These are phyloP conservation scores for Furcasterigmium furcatum DNA, from an alignment of 2,329 filamentous ascomycete species.

Conservation along the genomic window DNA sequence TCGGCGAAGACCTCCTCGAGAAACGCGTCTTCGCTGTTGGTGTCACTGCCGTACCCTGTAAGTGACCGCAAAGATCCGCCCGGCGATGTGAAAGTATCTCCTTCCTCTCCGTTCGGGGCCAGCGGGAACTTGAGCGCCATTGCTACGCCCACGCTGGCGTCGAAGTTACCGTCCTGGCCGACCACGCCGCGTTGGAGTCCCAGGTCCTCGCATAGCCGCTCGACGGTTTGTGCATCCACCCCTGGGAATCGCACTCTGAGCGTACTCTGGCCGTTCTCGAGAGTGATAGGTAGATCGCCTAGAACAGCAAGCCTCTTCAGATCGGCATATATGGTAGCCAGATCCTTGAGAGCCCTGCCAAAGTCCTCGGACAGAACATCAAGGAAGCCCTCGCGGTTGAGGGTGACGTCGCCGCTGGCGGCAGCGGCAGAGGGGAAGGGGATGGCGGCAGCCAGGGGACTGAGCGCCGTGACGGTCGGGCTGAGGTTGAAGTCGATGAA, in stretches of 20 bases:
- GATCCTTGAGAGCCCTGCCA: conserved; percentile 77
- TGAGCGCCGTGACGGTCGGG: conserved; percentile 86
- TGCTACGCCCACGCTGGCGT: conserved; percentile 61
- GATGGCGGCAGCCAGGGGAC: conserved; percentile 60
- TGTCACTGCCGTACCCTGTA: conserved; percentile 17
- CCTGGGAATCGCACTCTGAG: conserved; percentile 87
- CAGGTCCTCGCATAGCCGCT: conserved; percentile 80
- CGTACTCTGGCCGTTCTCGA: conserved; percentile 59
- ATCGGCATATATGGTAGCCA: conserved; percentile 76
- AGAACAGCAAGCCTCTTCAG: conserved; percentile 72
- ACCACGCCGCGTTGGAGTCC: conserved; percentile 79
- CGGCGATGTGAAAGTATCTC: conserved; percentile 35
- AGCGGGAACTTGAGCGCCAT: conserved; percentile 84
- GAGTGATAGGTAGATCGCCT: conserved; percentile 78
- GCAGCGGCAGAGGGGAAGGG: conserved; percentile 43
- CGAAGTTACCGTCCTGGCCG: conserved; percentile 73
- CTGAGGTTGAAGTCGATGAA: conserved; percentile 86
- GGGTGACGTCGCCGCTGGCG: conserved; percentile 31
- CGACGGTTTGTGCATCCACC: conserved; percentile 79
- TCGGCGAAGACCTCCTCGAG: conserved; percentile 33
- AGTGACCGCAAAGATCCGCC: conserved; percentile 45
- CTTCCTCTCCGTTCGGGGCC: conserved; percentile 52
- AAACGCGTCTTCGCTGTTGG: conserved; percentile 22
- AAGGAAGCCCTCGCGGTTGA: conserved; percentile 81
- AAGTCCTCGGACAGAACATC: conserved; percentile 87